Evolutionary conservation across 2,329 filamentous ascomycete species (phyloP).

Genomic region (Mollisiaceae sp.): DNA sequence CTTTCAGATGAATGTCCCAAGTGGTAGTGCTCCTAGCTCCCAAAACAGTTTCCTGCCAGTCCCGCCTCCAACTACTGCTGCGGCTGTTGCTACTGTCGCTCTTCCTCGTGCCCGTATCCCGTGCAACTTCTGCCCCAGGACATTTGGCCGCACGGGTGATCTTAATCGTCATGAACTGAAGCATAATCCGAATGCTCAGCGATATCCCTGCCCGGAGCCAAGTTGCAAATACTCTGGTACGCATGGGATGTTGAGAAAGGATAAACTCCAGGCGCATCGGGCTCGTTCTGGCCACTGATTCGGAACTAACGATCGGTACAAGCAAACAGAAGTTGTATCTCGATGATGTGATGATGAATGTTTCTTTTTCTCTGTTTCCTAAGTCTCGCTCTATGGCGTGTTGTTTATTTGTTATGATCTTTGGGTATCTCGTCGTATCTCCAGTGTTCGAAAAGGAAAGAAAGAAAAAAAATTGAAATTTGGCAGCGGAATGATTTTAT

Average conservation of each 20-base stretch:
- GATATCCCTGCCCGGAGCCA: neutral
- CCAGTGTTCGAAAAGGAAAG: too few species aligned
- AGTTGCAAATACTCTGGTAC: neutral
- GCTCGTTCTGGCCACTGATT: neutral
- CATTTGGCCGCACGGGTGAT: neutral
- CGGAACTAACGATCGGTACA: too few species aligned
- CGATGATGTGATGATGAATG: too few species aligned
- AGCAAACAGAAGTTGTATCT: too few species aligned
- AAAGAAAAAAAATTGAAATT: too few species aligned
- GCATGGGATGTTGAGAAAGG: neutral
- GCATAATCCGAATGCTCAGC: neutral
- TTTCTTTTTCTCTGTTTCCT: neutral
- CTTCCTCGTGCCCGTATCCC: neutral
- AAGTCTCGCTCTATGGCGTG: neutral
- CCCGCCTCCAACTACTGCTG: neutral
- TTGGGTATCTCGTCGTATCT: too few species aligned
- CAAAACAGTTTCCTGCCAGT: neutral
- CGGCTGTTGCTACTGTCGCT: neutral
- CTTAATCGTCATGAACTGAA: conserved; percentile 4
- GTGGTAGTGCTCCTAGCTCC: neutral
- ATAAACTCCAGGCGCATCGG: neutral
- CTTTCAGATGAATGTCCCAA: neutral
- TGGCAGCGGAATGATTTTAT: too few species aligned
- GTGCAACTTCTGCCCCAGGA: neutral
- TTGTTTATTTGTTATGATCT: too few species aligned